phyloP scores from a whole-genome alignment of 768 basidiomycete genomes.

The Leccinum broughii region DNA sequence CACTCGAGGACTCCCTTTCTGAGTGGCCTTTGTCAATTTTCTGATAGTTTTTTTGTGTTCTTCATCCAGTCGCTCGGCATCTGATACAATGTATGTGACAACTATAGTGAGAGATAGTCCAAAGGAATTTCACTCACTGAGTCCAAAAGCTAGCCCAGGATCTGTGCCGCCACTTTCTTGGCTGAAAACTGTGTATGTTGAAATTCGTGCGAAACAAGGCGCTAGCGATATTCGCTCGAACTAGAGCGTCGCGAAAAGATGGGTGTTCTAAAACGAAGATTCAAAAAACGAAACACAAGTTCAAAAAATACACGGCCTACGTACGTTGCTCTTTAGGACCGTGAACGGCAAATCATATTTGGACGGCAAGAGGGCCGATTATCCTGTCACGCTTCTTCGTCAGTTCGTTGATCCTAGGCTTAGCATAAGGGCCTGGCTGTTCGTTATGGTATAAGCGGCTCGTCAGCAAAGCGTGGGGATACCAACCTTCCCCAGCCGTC shows the following conservation, averaged over 20 bases:
- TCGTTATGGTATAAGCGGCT: too few species aligned
- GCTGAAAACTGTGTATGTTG: not conserved
- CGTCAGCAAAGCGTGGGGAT: too few species aligned
- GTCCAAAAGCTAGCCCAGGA: conserved; percentile 16
- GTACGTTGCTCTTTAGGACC: not conserved
- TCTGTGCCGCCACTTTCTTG: not conserved
- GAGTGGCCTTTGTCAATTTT: conserved; percentile 9
- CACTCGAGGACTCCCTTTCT: conserved; percentile 6
- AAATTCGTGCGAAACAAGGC: conserved; percentile 14
- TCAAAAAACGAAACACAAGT: not conserved
- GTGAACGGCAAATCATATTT: conserved; percentile 18
- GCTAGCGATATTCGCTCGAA: conserved; percentile 22
- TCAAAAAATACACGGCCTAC: conserved; percentile 1
- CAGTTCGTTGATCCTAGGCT: conserved; percentile 14
- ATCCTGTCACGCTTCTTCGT: conserved; percentile 4
- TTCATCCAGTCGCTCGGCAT: not conserved
- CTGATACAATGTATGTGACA: conserved; percentile 1
- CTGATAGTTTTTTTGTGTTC: conserved; percentile 12
- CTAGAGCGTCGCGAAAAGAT: not conserved
- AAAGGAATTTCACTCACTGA: conserved; percentile 11
- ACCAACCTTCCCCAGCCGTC: too few species aligned
- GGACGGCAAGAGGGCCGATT: conserved; percentile 23
- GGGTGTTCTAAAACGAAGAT: conserved; percentile 9
- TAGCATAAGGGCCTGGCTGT: not conserved
- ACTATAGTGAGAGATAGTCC: not conserved